A percentile compares a stretch with the other conserved stretches of the same genome.
Evolutionary conservation across 2,329 filamentous ascomycete genomes (phyloP).

Genomic region (Aspergillus hortae): DNA sequence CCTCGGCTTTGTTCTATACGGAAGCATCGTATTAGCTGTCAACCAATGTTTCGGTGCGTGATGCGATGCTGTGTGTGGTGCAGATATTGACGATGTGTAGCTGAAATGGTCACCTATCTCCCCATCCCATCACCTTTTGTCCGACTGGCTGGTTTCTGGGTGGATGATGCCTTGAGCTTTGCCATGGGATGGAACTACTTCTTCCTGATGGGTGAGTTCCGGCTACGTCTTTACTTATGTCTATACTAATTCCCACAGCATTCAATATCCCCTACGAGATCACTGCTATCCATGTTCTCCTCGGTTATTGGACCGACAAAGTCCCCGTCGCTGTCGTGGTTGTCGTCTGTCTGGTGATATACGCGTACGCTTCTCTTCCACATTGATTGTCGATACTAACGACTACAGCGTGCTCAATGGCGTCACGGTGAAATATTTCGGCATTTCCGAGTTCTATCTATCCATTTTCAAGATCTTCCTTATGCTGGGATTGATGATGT

Average conservation of each 20-base stretch:
- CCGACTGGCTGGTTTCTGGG: slow-evolving; percentile 24
- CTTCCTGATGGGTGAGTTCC: slow-evolving; percentile 17
- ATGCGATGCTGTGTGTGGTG: too few relatives aligned
- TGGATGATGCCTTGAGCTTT: slow-evolving; percentile 27
- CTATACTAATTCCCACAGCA: slow-evolving; percentile 7
- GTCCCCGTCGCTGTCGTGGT: slow-evolving; percentile 37
- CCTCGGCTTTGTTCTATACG: slow-evolving; percentile 22
- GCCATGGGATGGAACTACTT: slow-evolving; percentile 31
- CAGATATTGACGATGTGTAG: slow-evolving; percentile 5
- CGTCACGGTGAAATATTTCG: slow-evolving; percentile 43
- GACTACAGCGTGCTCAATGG: slow-evolving; percentile 33
- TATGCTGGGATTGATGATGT: slow-evolving; percentile 27
- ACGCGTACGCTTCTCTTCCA: slow-evolving; percentile 20
- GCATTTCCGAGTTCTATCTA: slow-evolving; percentile 47
- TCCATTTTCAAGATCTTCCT: slow-evolving; percentile 40
- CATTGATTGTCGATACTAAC: background rate
- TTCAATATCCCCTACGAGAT: slow-evolving; percentile 36
- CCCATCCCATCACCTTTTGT: slow-evolving; percentile 26
- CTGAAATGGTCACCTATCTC: slow-evolving; percentile 27
- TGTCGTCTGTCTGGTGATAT: slow-evolving; percentile 37
- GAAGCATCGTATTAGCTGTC: slow-evolving; percentile 28
- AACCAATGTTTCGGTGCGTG: slow-evolving; percentile 24
- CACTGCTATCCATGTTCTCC: slow-evolving; percentile 35
- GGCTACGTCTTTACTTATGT: background rate
- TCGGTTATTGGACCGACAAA: slow-evolving; percentile 38